Base-by-base conservation (phyloP, 768 basidiomycete species). In the Russula emetica region DNA sequence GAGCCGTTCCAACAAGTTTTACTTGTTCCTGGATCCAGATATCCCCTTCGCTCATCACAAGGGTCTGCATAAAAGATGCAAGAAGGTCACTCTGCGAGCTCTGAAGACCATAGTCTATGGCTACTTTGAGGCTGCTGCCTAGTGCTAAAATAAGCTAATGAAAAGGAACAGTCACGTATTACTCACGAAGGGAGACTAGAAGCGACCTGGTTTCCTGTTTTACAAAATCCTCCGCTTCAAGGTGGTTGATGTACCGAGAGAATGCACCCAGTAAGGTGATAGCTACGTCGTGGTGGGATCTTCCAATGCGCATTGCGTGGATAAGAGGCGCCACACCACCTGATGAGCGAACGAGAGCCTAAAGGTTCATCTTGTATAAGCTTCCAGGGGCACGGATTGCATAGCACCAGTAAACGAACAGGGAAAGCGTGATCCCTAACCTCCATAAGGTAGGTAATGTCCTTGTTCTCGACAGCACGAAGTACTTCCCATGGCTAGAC, bases 31-130 rank as follows among this genome's bases (percentile, higher is more conserved):
- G 78, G n/a, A 98, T 82, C 91, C 92, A 97, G 66, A 84, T 82
- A 69, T 95, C 91, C 18, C 95, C 95, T 78, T 97, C 94, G 61
- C 90, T 93, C 95, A 98, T 98, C 69, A 98, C 85, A 40, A 98
- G 78, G 18, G 93, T 93, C 76, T 98, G 95, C 70, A 98, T 78
- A 75, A 95, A 98, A 0, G 92, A 94, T 5, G 95, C 90, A 55
- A 92, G 89, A 51, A 98, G 80, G 70, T 92, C 87, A 65, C 84
- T 88, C 72, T 92, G 88, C 0, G 86, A 85, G 70, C 84, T 86
- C 66, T 88, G 83, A 47, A 96, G 80, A 22, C 92, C 92, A 69
- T 87, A 87, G 71, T 94, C 91, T 57, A 98, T 97, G 2, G 94
- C 95, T 51, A 94, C 82, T 73, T 96, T 95, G 60, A 98, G 82